Evolutionary conservation across 192 early-diverging fungal genomes (phyloP), one percentile per base, ranked within the genome.

Genomic region (Obelidium mucronatum): DNA sequence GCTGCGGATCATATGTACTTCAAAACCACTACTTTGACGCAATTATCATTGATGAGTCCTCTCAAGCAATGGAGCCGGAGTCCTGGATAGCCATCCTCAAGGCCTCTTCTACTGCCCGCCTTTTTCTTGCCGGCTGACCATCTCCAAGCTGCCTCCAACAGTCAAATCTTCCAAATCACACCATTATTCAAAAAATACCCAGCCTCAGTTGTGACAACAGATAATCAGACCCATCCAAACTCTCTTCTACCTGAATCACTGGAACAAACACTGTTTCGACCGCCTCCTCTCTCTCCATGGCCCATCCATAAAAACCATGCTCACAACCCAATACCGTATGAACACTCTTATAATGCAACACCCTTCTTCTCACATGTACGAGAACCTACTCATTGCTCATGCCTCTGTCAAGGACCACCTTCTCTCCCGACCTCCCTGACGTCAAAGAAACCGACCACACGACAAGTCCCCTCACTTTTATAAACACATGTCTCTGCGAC

Each of bases 291-390:
- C 70, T 2, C 80, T 81, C 61, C 86, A 91, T 68, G 91, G 92
- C 19, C 73, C 75, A 0, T 48, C 65, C 2, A 82, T 93, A 61
- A 92, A 92, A 69, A 64, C 84, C 33, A 87, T 96, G 83, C 80
- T 98, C 11, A 84, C 86, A 2, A 90, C 90, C 1, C 96, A 98
- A 80, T 98, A 98, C 73, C 90, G 96, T 31, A 96, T 96, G 94
- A 85, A 98, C 78, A 79, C 89, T 40, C 67, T 79, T 35, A 96
- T 98, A 48, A 94, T 93, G 91, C 67, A 82, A 3, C 94, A 93
- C 36, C 91, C 94, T 8, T 85, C 82, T 0, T 67, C 84, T 11
- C 79, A 81, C 44, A 81, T 98, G 31, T 98, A 98, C 80, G 87
- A 91, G 19, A 82, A 84, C 17, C 48, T 85, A 31, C 83, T 97